Percentiles rank a stretch among this genome's conserved stretches.
Conservation (phyloP, 768 basidiomycete species). For the Rhodotorula sphaerocarpa region DNA sequence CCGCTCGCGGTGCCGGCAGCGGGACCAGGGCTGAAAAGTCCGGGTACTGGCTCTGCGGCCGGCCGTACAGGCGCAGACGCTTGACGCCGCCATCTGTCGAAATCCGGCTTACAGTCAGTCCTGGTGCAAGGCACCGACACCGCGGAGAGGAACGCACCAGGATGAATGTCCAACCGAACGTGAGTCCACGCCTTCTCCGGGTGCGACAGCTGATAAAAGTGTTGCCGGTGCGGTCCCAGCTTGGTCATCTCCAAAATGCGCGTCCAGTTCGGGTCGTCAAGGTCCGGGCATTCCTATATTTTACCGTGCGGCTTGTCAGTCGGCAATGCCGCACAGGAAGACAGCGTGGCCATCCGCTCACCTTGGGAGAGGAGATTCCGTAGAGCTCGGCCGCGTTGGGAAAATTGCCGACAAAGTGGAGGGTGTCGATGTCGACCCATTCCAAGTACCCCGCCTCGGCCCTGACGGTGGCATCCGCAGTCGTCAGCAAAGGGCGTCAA, state of each 20-base stretch:
- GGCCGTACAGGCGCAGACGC: conserved; percentile 73
- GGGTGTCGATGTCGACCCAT: conserved; percentile 80
- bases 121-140: too few species aligned
- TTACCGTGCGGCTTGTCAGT: too few species aligned
- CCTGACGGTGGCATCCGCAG: conserved; percentile 48
- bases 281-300: conserved; percentile 42
- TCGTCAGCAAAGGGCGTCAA: not conserved
- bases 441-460: conserved; percentile 65
- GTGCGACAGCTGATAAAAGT: conserved; percentile 75
- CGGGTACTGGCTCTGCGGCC: conserved; percentile 44
- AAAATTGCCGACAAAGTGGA: conserved; percentile 92
- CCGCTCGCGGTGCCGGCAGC: not conserved
- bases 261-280: conserved; percentile 57
- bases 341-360: conserved; percentile 38
- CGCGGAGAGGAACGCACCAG: conserved; percentile 47
- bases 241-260: conserved; percentile 65
- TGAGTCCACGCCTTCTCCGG: conserved; percentile 62
- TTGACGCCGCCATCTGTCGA: conserved; percentile 78
- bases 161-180: conserved; percentile 77
- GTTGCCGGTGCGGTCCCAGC: conserved; percentile 79
- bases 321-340: too few species aligned
- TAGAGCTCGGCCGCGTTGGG: conserved; percentile 78
- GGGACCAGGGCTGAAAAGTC: conserved; percentile 10
- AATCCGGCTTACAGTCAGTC: too few species aligned
- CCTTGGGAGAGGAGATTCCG: conserved; percentile 48